Evolutionary conservation across 306 rosid genomes (phyloP), one percentile per base, ranked within the genome.

Genomic region (Vachellia collinsii): DNA sequence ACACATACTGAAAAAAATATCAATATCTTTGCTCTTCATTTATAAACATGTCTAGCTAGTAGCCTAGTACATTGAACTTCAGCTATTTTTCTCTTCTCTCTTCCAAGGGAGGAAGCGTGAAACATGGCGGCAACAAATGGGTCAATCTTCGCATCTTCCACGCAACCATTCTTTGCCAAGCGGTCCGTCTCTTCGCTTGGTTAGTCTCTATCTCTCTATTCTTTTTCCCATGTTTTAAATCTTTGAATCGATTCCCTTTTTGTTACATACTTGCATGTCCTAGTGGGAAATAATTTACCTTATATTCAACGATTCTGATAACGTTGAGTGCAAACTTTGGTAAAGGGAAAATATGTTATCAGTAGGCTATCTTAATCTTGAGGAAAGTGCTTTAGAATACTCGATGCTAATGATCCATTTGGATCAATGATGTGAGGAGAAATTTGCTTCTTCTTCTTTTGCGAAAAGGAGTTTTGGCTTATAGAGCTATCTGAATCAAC

Each of bases 71-170:
- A 62, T 56, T 76, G 6, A 68, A 63, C 70, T 43, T 7, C 47
- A 12, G 22, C 34, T 79, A 34, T 47, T 8, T 72, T 59, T 0
- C 5, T 29, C 38, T 9, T 83, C 38, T 58, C 17, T 66, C 77
- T 11, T 19, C 39, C 13, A 34, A 3, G 19, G 20, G 63, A 44
- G 62, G 59, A 67, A 72, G 76, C 72, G 82, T 80, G 51, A 83
- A 71, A 73, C 79, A 90, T 90, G 95, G 97, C 98, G 39, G 87
- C 92, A 70, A 76, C 87, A 0, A 89, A 84, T 69, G 61, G 89
- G 19, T 87, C 97, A 77, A 86, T 92, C 76, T 79, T 82, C 87
- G 83, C 89, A 3, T 80, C 92, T 75, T 81, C 97, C 48, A 76
- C 90, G 7, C 89, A 84, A 76, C 79, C 89, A n/a, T 77, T 82